Evolutionary conservation across 352 stramenopile genomes (phyloP), one percentile per base, ranked within the genome.

Genomic region (Globisporangium paroecandrum): DNA sequence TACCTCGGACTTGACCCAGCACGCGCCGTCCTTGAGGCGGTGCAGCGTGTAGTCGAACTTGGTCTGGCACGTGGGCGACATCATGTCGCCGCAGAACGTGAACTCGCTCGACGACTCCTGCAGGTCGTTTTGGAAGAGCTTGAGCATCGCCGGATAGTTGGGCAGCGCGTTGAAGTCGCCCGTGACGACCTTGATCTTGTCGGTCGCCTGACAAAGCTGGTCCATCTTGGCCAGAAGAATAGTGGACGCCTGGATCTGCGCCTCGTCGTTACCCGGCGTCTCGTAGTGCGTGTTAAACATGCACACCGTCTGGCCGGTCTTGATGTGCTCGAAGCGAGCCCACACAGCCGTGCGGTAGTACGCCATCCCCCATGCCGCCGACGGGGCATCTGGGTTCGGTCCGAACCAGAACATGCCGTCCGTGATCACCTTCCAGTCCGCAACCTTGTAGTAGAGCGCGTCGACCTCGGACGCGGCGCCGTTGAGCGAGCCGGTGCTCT

Each of bases 221-320:
- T 79, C 74, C 22, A 81, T 76, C 46, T 82, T 77, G 32, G 78
- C 59, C 36, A 90, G 73, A 29, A 94, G 81, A 65, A 94, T 89
- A 24, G 85, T 76, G 7, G 86, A 87, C 24, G 73, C 83, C 58
- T 93, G 74, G 22, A 78, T 73, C 73, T 94, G 86, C 13, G 83
- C 83, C 51, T 87, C 76, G 36, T 91, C 77, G 22, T 92, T 91
- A 5, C 86, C 86, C 20, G 82, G 84, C 1, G 83, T 94, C 73
- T 94, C 86, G 68, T 89, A 94, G 77, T 93, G 86, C 55, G 86
- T 93, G 71, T 94, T 94, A 34, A 93, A 62, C 18, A 94, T 69
- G 36, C 86, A 94, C 1, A 89, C 83, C 0, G 80, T 90, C 15
- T 82, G 69, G 18, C 83, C 81, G 1, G 77, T 86, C n/a, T 62